Base-by-base conservation (phyloP, 352 stramenopile genomes). In the Phytophthora palmivora region DNA sequence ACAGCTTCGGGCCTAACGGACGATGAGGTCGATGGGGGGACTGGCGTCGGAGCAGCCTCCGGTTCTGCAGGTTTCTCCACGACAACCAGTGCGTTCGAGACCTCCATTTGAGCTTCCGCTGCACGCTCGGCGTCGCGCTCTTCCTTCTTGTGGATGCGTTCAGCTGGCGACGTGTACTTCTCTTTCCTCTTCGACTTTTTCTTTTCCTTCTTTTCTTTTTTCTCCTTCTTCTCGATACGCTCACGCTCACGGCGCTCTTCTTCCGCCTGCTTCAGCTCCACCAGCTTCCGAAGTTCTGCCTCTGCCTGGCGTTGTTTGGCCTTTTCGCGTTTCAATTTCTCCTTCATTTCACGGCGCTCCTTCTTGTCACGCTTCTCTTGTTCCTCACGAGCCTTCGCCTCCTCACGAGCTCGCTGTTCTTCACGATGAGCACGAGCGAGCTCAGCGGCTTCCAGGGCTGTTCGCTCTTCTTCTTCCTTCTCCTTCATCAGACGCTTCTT, bases 141-240 rank as follows among this genome's bases (percentile, higher is more conserved):
- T 32, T 77, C 65, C 48, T 76, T 82, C 57, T 70, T 74, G 14
- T 84, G 74, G 36, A 89, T 87, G 6, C 79, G 79, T 18, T 87
- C 75, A 10, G 76, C 61, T 18, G 73, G 75, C 7, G 66, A 74
- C 9, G 77, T 87, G 67, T 87, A 89, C 72, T 89, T 89, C 19
- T 80, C 69, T 51, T 79, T 79, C 52, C 78, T 78, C 22, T 78
- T 77, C n/a, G 47, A 44, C 60, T 84, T 86, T 28, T 78, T 83
- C 53, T 77, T 81, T 10, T 77, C 62, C 38, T 78, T 74, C 37
- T 57, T 72, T 34, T 75, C 62, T 37, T 75, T 68, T 38, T 75
- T 72, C 21, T 76, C 66, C 52, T 64, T 72, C 41, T 77, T 72
- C 21, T 76, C 66, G 46, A 63, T 72, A 30, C 38, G 48, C 39